phyloP scores from a whole-genome alignment of 768 basidiomycete genomes.

The Pisolithus orientalis region DNA sequence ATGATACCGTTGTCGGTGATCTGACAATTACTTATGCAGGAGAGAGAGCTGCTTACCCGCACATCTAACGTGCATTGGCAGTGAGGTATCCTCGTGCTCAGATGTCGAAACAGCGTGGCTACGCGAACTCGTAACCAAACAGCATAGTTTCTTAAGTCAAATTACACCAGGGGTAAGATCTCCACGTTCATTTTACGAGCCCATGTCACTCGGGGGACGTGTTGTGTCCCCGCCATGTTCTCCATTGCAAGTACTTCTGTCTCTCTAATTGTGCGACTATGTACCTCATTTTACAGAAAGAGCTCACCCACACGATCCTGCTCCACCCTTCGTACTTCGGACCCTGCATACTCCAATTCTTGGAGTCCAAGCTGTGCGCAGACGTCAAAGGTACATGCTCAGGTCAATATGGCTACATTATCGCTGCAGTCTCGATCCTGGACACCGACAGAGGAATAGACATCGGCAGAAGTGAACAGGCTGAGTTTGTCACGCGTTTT shows the following conservation, averaged over 20 bases:
- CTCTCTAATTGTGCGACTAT: neutral
- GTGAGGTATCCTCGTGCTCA: no score
- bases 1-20: no score
- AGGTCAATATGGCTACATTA: constrained; percentile 74
- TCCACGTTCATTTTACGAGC: no score
- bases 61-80: no score
- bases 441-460: constrained; percentile 93
- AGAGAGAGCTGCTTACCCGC: no score
- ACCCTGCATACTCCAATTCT: constrained; percentile 88
- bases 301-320: constrained; percentile 56
- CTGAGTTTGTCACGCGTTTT: constrained; percentile 96
- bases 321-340: constrained; percentile 99
- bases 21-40: no score
- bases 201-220: no score
- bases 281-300: constrained; percentile 23
- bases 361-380: constrained; percentile 75
- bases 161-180: no score
- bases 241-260: constrained; percentile 52
- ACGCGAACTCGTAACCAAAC: no score
- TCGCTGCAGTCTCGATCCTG: constrained; percentile 83
- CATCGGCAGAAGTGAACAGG: constrained; percentile 85
- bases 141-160: no score
- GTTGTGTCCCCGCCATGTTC: constrained; percentile 40
- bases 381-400: no score
- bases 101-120: no score